Evolutionary conservation across 1,139 yeast genomes (phyloP), one percentile per base, ranked within the genome.

Genomic region (Tardiomyces digboiensis): DNA sequence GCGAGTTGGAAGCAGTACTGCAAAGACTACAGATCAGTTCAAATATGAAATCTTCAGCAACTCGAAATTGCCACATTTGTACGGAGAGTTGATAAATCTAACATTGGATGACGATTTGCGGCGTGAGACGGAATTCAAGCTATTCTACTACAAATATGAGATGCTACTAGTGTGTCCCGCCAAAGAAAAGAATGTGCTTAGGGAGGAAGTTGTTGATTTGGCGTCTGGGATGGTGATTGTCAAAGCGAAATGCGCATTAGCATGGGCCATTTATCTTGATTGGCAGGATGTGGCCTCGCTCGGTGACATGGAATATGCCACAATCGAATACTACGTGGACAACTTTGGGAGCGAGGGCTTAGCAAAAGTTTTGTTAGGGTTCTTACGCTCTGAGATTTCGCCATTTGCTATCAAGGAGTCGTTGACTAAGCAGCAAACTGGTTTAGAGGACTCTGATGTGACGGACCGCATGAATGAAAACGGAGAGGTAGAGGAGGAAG

Each of bases 201-300:
- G 65, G n/a, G 52, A 53, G 2, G 72, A 75, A 38, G 66, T 87
- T 3, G 66, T 67, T 42, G 76, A 75, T 12, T 71, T 78, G 72
- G 77, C 80, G 1, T 82, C 78, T 19, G 95, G 83, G 36, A 76
- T 89, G 80, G 78, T 88, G 2, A 64, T 82, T 21, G 76, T 91
- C 13, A 74, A 76, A 38, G 75, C 80, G 14, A 71, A 73, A 0
- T 78, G 80, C 21, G 66, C 74, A 22, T 66, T 75, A 37, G 87
- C 91, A 1, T 91, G 96, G 95, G 71, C 74, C 42, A 59, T 82
- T 13, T 78, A 78, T 53, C 76, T 88, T 52, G 95, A 91, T 54
- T 83, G 91, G 82, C 53, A 65, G 29, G 96, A 91, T 59, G 73
- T 72, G 7, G 60, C 59, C 2, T 65, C 70, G 8, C 60, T 87